Conservation (phyloP, 495 filamentous ascomycete species). For the Tricharina praecox region DNA sequence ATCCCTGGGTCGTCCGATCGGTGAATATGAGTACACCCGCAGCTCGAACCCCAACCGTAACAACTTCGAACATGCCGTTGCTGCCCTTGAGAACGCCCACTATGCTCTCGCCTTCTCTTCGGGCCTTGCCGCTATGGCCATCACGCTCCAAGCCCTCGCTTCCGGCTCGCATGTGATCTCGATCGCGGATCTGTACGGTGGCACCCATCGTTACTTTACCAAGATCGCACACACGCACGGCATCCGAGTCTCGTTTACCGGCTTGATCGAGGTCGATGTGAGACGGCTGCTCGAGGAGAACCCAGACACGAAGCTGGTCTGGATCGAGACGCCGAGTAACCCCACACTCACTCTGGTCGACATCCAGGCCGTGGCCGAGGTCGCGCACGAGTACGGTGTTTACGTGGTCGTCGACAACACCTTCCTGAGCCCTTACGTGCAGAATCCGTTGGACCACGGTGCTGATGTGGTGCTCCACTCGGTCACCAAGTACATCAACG, state of each 20-base stretch:
- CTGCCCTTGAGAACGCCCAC: conserved; percentile 78
- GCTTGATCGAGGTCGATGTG: conserved; percentile 73
- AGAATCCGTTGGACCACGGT: conserved; percentile 87
- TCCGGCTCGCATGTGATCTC: conserved; percentile 86
- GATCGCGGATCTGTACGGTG: conserved; percentile 93
- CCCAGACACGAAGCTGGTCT: conserved; percentile 76
- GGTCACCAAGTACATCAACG: conserved; percentile 99
- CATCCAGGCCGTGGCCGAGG: conserved; percentile 62
- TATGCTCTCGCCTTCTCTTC: conserved; percentile 91
- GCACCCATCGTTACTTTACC: conserved; percentile 97
- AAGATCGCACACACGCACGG: conserved; percentile 90
- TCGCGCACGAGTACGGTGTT: conserved; percentile 76
- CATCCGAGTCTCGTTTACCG: conserved; percentile 85
- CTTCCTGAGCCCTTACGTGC: conserved; percentile 86
- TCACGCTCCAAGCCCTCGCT: conserved; percentile 80
- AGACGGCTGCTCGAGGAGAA: conserved; percentile 57
- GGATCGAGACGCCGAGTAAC: conserved; percentile 94
- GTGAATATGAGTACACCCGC: conserved; percentile 75
- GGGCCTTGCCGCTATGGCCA: conserved; percentile 84
- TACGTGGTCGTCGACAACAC: conserved; percentile 97
- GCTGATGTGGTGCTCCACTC: conserved; percentile 97
- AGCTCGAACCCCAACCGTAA: conserved; percentile 85
- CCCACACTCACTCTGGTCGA: conserved; percentile 84
- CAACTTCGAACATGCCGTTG: conserved; percentile 83
- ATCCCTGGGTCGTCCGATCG: conserved; percentile 67